Evolutionary conservation across 2,329 filamentous ascomycete species (phyloP), one percentile per base, ranked within the genome.

Genomic region (Ceratocystis variospora): DNA sequence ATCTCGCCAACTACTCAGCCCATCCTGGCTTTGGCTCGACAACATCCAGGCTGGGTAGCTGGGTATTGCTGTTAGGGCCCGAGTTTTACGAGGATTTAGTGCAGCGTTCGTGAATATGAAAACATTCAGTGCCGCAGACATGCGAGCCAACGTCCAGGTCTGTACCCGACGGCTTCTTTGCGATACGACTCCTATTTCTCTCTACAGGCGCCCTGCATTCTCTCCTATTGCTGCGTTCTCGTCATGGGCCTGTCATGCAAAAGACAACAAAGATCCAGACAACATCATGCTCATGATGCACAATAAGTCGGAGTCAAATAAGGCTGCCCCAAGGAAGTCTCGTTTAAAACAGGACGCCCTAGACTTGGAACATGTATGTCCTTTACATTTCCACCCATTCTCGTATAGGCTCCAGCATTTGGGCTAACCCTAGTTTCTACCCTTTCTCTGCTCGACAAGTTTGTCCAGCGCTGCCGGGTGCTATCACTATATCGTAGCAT

Each of bases 401-500:
- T 33, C 37, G 37, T 19, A n/a, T 25, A 37, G 15, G 61, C 22
- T 28, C 48, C 48, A 25, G 55, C 5, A n/a, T 59, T 59, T 8
- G 12, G 8, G 28, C 55, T 59, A 59, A 59, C 55, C 61, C 44
- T 50, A 50, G 61, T 33, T 25, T 44, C 37, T 46, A 15, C 44
- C 41, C 61, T n/a, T 22, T 28, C 19, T 45, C 61, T 48, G 6
- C 44, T 62, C 55, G 8, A 0, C 66, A 41, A 86, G 83, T 87
- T 87, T 67, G 76, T 87, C 62, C 82, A 85, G 71, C 76, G 84
- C 45, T 73, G 76, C 6, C 79, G 79, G 67, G 82, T 78, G 4
- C 71, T 87, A 25, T 76, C 82, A 0, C 76, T 87, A 57, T 87
- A 86, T 73, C 79, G 84, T 45, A 77, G 75, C 19, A 80, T 87